Evolutionary conservation across 306 rosid species (phyloP).

Genomic region (Purshia tridentata): DNA sequence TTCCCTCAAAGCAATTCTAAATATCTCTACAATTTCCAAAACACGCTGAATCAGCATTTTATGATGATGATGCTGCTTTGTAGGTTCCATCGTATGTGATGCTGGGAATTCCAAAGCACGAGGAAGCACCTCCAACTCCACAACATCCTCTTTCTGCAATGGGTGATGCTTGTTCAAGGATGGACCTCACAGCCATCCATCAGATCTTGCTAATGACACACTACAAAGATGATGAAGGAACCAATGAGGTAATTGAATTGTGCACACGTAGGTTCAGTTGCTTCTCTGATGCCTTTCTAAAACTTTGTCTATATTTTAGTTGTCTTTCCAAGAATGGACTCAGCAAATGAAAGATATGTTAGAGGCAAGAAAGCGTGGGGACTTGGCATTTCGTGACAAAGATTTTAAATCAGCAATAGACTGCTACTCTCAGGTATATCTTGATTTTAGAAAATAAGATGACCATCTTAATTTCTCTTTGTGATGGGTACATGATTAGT

Average conservation of each 20-base stretch:
- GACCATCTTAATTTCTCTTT: background rate
- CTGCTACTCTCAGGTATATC: slow-evolving; percentile 61
- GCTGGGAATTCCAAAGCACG: slow-evolving; percentile 79
- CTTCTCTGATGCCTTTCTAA: slow-evolving; percentile 12
- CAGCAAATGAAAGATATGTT: slow-evolving; percentile 77
- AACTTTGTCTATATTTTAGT: slow-evolving; percentile 27
- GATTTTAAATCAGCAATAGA: slow-evolving; percentile 67
- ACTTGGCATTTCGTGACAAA: slow-evolving; percentile 72
- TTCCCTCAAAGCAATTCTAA: background rate
- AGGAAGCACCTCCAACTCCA: slow-evolving; percentile 64
- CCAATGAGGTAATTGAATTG: slow-evolving; percentile 54
- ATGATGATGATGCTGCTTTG: slow-evolving; percentile 1
- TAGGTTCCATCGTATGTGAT: slow-evolving; percentile 68
- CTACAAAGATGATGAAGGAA: slow-evolving; percentile 72
- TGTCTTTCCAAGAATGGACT: slow-evolving; percentile 90
- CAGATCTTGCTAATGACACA: slow-evolving; percentile 66
- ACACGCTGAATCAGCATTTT: background rate
- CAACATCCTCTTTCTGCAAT: slow-evolving; percentile 68
- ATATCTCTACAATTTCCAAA: background rate
- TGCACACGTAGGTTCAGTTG: slow-evolving; percentile 8
- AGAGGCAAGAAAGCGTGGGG: slow-evolving; percentile 73
- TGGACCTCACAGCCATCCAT: slow-evolving; percentile 77
- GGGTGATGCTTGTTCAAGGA: slow-evolving; percentile 74
- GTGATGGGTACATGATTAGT: background rate
- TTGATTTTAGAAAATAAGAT: background rate